Conservation (phyloP, 2,329 filamentous ascomycete genomes). For the Fusarium anguioides region DNA sequence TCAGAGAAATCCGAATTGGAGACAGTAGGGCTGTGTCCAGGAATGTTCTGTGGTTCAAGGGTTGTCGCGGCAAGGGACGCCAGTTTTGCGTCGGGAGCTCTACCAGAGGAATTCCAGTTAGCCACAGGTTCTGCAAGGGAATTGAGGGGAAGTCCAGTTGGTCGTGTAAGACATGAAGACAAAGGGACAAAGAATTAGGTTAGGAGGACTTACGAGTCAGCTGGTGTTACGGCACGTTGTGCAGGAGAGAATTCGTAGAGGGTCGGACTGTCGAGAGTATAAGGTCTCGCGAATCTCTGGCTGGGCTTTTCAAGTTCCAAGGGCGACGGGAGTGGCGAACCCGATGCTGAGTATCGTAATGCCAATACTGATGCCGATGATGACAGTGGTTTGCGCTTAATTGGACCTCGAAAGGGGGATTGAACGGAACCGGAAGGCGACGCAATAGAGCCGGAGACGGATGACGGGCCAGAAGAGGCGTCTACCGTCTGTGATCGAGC, state of each 20-base stretch:
- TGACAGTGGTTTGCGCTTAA: conserved; percentile 72
- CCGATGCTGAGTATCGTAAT: conserved; percentile 44
- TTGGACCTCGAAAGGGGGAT: conserved; percentile 48
- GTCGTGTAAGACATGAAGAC: conserved; percentile 14
- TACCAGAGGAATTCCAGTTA: conserved; percentile 47
- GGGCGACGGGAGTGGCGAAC: conserved; percentile 46
- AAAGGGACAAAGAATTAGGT: conserved; percentile 10
- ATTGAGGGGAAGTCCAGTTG: conserved; percentile 7
- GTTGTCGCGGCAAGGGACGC: conserved; percentile 37
- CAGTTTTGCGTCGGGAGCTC: conserved; percentile 43
- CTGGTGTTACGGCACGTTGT: conserved; percentile 31
- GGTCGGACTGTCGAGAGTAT: conserved; percentile 69
- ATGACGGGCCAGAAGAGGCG: conserved; percentile 34
- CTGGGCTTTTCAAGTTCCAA: conserved; percentile 61
- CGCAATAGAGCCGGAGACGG: conserved; percentile 31
- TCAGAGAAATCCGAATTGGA: conserved; percentile 57
- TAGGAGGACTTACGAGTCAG: conserved; percentile 44
- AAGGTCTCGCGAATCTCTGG: conserved; percentile 65
- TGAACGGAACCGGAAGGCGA: conserved; percentile 26
- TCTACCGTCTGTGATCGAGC: conserved; percentile 44
- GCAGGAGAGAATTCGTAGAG: conserved; percentile 67
- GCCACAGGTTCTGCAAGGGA: conserved; percentile 23
- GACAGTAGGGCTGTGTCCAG: conserved; percentile 56
- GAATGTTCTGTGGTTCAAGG: conserved; percentile 52
- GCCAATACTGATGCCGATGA: conserved; percentile 52